A percentile compares a stretch with the other conserved stretches of the same genome.
Evolutionary conservation across 108 stramenopile genomes (phyloP).

Genomic region (Cyclostephanos invisitatus): DNA sequence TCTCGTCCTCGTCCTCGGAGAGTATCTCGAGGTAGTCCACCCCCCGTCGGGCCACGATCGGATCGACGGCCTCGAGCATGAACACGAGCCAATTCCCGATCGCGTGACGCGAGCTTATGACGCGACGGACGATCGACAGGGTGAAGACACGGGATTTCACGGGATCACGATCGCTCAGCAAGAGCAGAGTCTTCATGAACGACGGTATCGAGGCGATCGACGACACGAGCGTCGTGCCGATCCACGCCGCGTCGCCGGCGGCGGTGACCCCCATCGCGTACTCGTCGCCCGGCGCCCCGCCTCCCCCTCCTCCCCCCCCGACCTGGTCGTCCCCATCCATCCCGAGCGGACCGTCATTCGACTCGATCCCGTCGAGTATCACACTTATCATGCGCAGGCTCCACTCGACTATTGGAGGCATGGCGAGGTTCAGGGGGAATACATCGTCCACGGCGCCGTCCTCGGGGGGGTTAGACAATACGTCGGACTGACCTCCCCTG

Average conservation of each 20-base stretch:
- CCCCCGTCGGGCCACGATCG: slow-evolving; percentile 42
- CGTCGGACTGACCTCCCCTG: slow-evolving; percentile 17
- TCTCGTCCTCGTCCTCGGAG: slow-evolving; percentile 54
- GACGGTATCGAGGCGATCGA: slow-evolving; percentile 46
- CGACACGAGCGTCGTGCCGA: slow-evolving; percentile 43
- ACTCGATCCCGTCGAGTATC: slow-evolving; percentile 44
- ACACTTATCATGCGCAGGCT: slow-evolving; percentile 49
- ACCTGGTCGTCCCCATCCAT: slow-evolving; percentile 26
- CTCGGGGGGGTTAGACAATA: slow-evolving; percentile 36
- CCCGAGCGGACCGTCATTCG: slow-evolving; percentile 35
- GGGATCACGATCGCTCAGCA: slow-evolving; percentile 48
- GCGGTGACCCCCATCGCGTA: slow-evolving; percentile 1
- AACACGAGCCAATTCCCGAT: slow-evolving; percentile 58
- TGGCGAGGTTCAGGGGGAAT: slow-evolving; percentile 46
- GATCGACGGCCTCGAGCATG: slow-evolving; percentile 56
- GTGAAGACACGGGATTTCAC: slow-evolving; percentile 43
- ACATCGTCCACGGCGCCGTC: slow-evolving; percentile 43
- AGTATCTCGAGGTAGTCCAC: slow-evolving; percentile 55
- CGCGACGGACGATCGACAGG: slow-evolving; percentile 39
- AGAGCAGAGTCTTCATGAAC: slow-evolving; percentile 49
- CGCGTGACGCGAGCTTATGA: slow-evolving; percentile 42
- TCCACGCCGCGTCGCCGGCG: slow-evolving; percentile 43
- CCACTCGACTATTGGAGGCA: slow-evolving; percentile 54
- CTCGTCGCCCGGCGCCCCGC: slow-evolving; percentile 1
- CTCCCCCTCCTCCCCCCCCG: slow-evolving; percentile 35